Evolutionary conservation across 106 monocot genomes (phyloP).

Genomic region (Narthecium ossifragum): DNA sequence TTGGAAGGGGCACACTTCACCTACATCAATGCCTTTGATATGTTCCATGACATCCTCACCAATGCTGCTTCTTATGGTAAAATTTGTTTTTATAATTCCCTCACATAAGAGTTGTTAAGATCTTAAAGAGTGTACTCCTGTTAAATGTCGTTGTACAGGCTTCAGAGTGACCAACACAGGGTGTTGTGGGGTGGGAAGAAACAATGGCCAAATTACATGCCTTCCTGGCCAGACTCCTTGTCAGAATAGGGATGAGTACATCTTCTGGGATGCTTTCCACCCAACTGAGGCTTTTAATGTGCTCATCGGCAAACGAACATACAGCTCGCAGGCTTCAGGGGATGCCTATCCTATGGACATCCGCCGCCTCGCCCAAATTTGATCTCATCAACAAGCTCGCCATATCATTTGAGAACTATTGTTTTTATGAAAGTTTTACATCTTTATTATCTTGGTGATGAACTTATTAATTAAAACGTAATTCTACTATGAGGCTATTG

Average conservation of each 20-base stretch:
- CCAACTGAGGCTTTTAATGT: slow-evolving; percentile 74
- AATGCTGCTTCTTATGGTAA: slow-evolving; percentile 44
- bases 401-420: neutral
- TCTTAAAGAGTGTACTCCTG: neutral
- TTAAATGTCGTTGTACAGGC: slow-evolving; percentile 24
- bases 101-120: neutral
- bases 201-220: slow-evolving; percentile 89
- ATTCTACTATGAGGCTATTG: neutral
- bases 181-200: slow-evolving; percentile 93
- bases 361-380: slow-evolving; percentile 47
- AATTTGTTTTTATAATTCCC: neutral
- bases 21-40: slow-evolving; percentile 66
- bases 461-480: neutral
- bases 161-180: slow-evolving; percentile 61
- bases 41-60: slow-evolving; percentile 47
- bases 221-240: slow-evolving; percentile 78
- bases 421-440: neutral
- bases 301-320: slow-evolving; percentile 56
- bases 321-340: slow-evolving; percentile 35
- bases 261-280: slow-evolving; percentile 96
- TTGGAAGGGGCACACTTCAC: slow-evolving; percentile 77
- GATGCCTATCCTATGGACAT: slow-evolving; percentile 74
- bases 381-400: neutral
- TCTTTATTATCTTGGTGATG: neutral
- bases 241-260: slow-evolving; percentile 38